A percentile compares a stretch with the other conserved stretches of the same genome.
Evolutionary conservation across 2,329 filamentous ascomycete species (phyloP).

Genomic region (Proliferodiscus dingleyae): DNA sequence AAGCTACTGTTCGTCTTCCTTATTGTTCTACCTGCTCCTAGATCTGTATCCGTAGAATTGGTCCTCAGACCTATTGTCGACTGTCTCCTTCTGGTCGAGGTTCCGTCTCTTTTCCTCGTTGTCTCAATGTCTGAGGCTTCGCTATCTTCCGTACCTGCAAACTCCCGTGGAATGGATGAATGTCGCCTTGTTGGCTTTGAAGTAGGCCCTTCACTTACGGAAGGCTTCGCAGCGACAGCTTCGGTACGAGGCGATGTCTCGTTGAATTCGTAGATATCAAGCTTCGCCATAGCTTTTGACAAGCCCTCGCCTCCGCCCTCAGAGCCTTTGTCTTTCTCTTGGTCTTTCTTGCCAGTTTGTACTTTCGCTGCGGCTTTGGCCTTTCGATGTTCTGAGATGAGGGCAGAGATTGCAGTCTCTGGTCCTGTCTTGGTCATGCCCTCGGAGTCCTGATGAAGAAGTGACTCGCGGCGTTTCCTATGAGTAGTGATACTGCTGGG

Average conservation of each 20-base stretch:
- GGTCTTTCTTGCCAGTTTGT: conserved; percentile 14
- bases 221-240: conserved; percentile 5
- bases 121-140: conserved; percentile 24
- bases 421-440: conserved; percentile 18
- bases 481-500: conserved; percentile 29
- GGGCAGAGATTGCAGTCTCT: conserved; percentile 26
- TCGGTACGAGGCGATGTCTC: conserved; percentile 19
- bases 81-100: conserved; percentile 24
- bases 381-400: conserved; percentile 28
- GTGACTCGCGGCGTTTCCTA: conserved; percentile 29
- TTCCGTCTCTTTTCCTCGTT: conserved; percentile 10
- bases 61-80: conserved; percentile 24
- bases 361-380: conserved; percentile 24
- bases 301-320: conserved; percentile 6
- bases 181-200: conserved; percentile 23
- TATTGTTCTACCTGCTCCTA: conserved; percentile 15
- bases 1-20: conserved; percentile 18
- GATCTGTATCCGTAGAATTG: conserved; percentile 11
- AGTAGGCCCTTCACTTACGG: conserved; percentile 15
- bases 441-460: conserved; percentile 22
- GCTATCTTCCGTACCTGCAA: conserved; percentile 12
- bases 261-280: conserved; percentile 29
- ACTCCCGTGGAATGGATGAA: conserved; percentile 17
- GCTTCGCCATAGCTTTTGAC: conserved; percentile 19
- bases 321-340: conserved; percentile 9